A percentile compares a stretch with the other conserved stretches of the same genome.
phyloP scores from a whole-genome alignment of 345 rosid species.

The Sisymbrium irio region DNA sequence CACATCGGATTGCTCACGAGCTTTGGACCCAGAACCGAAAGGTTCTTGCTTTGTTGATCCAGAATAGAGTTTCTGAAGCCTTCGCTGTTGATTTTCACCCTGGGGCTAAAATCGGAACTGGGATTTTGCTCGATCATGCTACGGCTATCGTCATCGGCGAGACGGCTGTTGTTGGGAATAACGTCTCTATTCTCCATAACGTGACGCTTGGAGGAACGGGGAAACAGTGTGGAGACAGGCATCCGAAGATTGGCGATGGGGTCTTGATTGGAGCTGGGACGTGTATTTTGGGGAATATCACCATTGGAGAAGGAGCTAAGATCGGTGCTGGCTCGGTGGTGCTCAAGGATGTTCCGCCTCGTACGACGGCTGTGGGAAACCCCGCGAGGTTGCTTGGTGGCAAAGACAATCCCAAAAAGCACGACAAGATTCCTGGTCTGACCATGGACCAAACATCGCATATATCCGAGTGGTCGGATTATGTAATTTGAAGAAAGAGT shows the following conservation, averaged over 20 bases:
- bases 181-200: constrained; percentile 85
- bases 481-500: constrained; percentile 58
- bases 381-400: constrained; percentile 94
- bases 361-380: constrained; percentile 90
- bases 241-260: constrained; percentile 94
- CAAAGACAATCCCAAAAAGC: constrained; percentile 72
- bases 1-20: constrained; percentile 76
- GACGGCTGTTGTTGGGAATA: constrained; percentile 86
- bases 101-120: constrained; percentile 75
- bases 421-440: constrained; percentile 72
- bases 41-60: constrained; percentile 63
- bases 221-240: constrained; percentile 77
- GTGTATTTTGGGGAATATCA: constrained; percentile 82
- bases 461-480: constrained; percentile 82
- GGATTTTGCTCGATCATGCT: constrained; percentile 80
- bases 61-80: constrained; percentile 69
- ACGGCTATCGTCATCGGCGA: constrained; percentile 85
- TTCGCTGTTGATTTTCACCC: constrained; percentile 94
- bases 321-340: constrained; percentile 94
- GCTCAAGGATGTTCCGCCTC: constrained; percentile 68
- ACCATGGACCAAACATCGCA: constrained; percentile 96
- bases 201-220: constrained; percentile 96
- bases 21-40: constrained; percentile 68
- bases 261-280: constrained; percentile 94
- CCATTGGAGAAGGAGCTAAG: constrained; percentile 92